Conservation (phyloP, 2,329 filamentous ascomycete genomes). For the Pseudogymnoascus sp. region DNA sequence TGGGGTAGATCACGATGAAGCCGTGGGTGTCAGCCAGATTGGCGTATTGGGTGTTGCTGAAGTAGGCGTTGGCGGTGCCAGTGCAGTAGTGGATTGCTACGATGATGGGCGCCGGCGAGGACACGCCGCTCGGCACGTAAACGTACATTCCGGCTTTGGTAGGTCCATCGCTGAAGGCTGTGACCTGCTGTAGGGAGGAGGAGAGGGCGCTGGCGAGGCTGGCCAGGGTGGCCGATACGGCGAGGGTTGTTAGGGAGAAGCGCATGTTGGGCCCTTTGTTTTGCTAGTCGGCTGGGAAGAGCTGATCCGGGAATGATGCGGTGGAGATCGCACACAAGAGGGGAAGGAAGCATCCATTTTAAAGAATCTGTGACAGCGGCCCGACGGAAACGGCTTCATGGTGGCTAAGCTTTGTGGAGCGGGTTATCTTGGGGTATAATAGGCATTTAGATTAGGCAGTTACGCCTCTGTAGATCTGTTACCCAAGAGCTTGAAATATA, state of each 20-base stretch:
- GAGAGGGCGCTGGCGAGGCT: neutral
- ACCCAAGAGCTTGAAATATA: neutral
- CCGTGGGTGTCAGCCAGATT: conserved; percentile 43
- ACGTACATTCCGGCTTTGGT: conserved; percentile 21
- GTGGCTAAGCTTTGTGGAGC: neutral
- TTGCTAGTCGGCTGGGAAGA: neutral
- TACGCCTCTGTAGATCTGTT: neutral
- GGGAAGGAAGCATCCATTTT: neutral
- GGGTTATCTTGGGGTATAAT: neutral
- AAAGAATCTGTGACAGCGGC: neutral
- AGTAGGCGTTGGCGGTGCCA: conserved; percentile 17
- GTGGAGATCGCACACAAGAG: neutral
- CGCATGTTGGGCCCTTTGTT: neutral
- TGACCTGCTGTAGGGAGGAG: conserved; percentile 15
- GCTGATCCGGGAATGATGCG: neutral
- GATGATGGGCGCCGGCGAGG: conserved; percentile 18
- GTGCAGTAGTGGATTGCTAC: conserved; percentile 17
- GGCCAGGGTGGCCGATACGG: conserved; percentile 18
- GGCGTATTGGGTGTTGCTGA: conserved; percentile 22
- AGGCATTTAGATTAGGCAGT: conserved; percentile 1
- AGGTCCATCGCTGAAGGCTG: conserved; percentile 18
- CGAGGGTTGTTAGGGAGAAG: neutral
- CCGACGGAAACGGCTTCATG: neutral
- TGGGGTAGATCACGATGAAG: conserved; percentile 52
- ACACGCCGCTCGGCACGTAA: conserved; percentile 19